Percentiles rank a stretch among this genome's conserved stretches.
phyloP scores from a whole-genome alignment of 495 filamentous ascomycete genomes.

The Podospora australis region DNA sequence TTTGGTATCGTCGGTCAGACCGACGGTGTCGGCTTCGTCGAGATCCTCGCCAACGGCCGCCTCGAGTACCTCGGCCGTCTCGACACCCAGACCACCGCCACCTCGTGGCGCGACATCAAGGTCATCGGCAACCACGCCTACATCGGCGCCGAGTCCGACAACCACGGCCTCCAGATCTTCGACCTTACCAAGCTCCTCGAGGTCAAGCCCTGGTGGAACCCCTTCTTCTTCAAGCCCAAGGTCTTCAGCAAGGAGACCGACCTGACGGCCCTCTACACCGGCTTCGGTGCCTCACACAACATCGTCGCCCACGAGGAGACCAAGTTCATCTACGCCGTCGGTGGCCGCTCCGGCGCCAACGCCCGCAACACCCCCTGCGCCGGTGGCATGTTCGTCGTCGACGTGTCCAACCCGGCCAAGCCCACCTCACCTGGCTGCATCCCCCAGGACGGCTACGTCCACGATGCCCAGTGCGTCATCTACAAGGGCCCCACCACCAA shows the following conservation, averaged over 20 bases:
- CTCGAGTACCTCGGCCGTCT: slow-evolving; percentile 46
- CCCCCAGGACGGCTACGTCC: slow-evolving; percentile 51
- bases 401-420: slow-evolving; percentile 43
- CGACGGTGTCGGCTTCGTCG: slow-evolving; percentile 46
- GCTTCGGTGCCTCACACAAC: slow-evolving; percentile 22
- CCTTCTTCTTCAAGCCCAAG: slow-evolving; percentile 13
- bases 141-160: slow-evolving; percentile 40
- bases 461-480: slow-evolving; percentile 54
- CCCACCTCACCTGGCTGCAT: slow-evolving; percentile 48
- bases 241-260: slow-evolving; percentile 16
- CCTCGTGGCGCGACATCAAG: slow-evolving; percentile 43
- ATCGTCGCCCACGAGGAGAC: slow-evolving; percentile 47
- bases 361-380: slow-evolving; percentile 41
- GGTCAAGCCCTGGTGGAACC: slow-evolving; percentile 13
- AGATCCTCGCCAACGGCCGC: slow-evolving; percentile 34
- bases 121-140: slow-evolving; percentile 36
- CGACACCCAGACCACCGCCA: slow-evolving; percentile 24
- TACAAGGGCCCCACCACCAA: slow-evolving; percentile 51
- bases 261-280: slow-evolving; percentile 18
- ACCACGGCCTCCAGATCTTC: slow-evolving; percentile 44
- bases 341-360: slow-evolving; percentile 37
- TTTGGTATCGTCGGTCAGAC: slow-evolving; percentile 44
- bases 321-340: slow-evolving; percentile 41
- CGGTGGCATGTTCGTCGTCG: slow-evolving; percentile 51
- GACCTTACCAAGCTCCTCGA: slow-evolving; percentile 36